Evolutionary conservation across 768 basidiomycete genomes (phyloP).

Genomic region (Hericium coralloides): DNA sequence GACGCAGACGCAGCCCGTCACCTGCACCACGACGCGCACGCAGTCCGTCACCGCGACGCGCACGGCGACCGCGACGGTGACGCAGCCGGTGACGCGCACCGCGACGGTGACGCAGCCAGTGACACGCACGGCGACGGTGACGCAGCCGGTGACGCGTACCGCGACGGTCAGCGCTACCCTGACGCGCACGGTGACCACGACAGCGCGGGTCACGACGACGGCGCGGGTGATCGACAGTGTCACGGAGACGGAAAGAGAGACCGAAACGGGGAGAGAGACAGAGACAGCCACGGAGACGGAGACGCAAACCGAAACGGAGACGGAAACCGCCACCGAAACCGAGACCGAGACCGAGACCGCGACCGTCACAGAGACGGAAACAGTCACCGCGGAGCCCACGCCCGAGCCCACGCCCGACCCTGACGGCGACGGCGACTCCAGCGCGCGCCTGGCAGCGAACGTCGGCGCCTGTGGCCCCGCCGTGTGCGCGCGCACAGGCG

Average conservation of each 20-base stretch:
- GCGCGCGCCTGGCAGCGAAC: no score
- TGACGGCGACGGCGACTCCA: conserved; percentile 12
- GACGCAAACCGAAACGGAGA: conserved; percentile 1
- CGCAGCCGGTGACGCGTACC: background rate
- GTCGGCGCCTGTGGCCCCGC: no score
- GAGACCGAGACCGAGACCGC: background rate
- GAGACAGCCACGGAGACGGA: background rate
- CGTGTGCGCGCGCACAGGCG: no score
- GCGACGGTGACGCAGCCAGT: no score
- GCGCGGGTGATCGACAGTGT: background rate
- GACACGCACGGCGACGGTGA: background rate
- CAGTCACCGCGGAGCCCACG: conserved; percentile 1
- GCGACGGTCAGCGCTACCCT: no score
- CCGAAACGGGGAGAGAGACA: background rate
- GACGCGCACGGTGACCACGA: background rate
- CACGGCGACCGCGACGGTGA: background rate
- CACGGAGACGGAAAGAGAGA: no score
- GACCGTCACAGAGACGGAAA: background rate
- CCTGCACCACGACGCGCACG: no score
- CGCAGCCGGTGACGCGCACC: background rate
- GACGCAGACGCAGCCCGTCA: no score
- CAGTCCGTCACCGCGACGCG: background rate
- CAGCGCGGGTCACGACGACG: background rate
- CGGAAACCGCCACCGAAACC: no score
- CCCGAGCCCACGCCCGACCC: background rate